Base-by-base conservation (phyloP, 371 early-diverging fungal genomes). In the Coemansia sp. region DNA sequence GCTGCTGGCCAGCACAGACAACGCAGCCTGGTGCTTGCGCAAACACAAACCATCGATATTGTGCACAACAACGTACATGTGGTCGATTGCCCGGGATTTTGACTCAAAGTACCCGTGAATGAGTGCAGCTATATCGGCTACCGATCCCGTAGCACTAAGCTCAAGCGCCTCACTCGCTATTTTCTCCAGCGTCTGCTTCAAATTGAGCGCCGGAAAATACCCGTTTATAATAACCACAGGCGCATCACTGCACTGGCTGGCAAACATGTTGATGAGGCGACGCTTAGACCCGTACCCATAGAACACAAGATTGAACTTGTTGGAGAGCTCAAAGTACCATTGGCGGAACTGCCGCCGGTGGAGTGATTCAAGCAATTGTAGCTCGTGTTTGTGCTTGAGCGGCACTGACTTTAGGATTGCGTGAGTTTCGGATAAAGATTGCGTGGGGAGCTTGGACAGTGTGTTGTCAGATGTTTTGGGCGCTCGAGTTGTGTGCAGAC, bases 281-380 rank as follows among this genome's bases (percentile, higher is more conserved):
- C 88, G 86, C 72, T 97, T 97, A 16, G 96, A 95, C 0, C 95
- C 95, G 63, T 86, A 92, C 0, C 95, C 97, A 63, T 92, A 94
- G 61, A 95, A 90, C 3, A 92, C 69, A 3, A 95, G 81, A 66
- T 91, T 94, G 81, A 92, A 97, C 0, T 88, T 89, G 14, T 84
- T 77, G 2, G 81, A 68, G 24, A 94, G 82, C 71, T 93, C 92
- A 80, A 93, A 92, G 58, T 71, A 81, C 95, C 95, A 95, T 66
- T 95, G 92, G 1, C 83, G 77, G 60, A 92, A 95, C 60, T 86
- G 83, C 16, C 80, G 80, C 45, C 84, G 81, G 60, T 92, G 89
- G 45, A 87, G 67, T 13, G 29, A 11, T 45, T 70, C 75, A 11
- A 93, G 76, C n/a, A 80, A 79, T n/a, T 71, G 71, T 52, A 83